Evolutionary conservation across 139 green algal species (phyloP), one percentile per base, ranked within the genome.

Genomic region (Coccomyxa sp.): DNA sequence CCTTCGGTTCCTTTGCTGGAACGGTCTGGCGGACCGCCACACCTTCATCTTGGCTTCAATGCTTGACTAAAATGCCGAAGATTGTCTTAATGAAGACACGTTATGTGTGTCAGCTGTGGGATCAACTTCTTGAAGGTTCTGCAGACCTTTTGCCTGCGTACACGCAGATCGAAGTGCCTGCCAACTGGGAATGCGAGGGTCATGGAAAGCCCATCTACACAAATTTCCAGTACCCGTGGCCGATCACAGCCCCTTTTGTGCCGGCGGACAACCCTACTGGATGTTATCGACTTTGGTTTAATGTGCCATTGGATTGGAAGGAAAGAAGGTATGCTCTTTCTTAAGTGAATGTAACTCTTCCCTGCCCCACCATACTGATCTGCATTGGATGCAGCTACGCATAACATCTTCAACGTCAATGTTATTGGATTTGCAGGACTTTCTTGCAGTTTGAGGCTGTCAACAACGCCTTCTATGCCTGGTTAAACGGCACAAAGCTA

Each of bases 161-260:
- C 82, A 14, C 82, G 58, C 90, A 96, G 94, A 92, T 98, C 45
- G 57, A 79, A 0, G 94, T 99, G 27, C 96, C 96, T 0, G 83
- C 87, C 75, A 98, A 96, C 82, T 98, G 95, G 93, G 95, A 99
- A 87, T 93, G 89, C 67, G 82, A 95, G 67, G 96, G 96, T 31
- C 88, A 92, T 68, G 93, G 96, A 59, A 90, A 79, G 13, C 96
- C 96, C 21, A 96, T 98, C 85, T 99, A 99, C 88, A 97, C 95
- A 28, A 99, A 99, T 85, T 95, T 98, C 58, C 81, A 92, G 10
- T 99, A 99, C 88, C 95, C 96, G 27, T 98, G 98, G 67, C 93
- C 93, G 15, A 79, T 97, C 13, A 88, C 94, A 79, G 95, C 96
- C 14, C 96, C 96, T 13, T 92, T 88, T 75, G 95, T 98, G 30